A percentile compares a stretch with the other conserved stretches of the same genome.
phyloP scores from a whole-genome alignment of 2,329 filamentous ascomycete species.

The Nothopassalora personata region DNA sequence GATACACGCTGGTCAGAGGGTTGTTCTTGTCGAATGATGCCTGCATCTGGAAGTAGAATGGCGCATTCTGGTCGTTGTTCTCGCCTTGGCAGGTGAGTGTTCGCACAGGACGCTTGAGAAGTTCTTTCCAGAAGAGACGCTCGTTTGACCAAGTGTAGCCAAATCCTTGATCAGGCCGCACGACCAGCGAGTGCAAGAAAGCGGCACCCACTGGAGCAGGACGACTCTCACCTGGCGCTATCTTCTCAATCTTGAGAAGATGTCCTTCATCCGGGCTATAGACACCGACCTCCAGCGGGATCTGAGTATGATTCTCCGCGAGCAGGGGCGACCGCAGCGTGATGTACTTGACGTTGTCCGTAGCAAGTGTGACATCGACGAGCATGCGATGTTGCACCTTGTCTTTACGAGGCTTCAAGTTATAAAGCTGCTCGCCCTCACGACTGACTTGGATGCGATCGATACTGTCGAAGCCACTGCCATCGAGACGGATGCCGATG shows the following conservation, averaged over 20 bases:
- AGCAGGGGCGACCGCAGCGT: constrained; percentile 87
- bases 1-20: constrained; percentile 77
- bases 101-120: constrained; percentile 75
- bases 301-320: constrained; percentile 94
- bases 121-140: constrained; percentile 84
- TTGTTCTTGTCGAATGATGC: constrained; percentile 78
- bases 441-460: constrained; percentile 83
- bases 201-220: constrained; percentile 89
- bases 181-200: constrained; percentile 78
- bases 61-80: constrained; percentile 65
- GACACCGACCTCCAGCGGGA: constrained; percentile 87
- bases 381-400: constrained; percentile 81
- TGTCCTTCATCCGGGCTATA: constrained; percentile 83
- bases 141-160: constrained; percentile 94
- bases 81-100: constrained; percentile 88
- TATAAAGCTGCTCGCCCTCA: constrained; percentile 91
- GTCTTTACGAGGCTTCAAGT: constrained; percentile 79
- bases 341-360: constrained; percentile 96
- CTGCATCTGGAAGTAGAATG: constrained; percentile 96
- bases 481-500: constrained; percentile 79
- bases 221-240: constrained; percentile 81
- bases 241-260: constrained; percentile 95
- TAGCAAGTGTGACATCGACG: constrained; percentile 84
- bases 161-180: constrained; percentile 91
- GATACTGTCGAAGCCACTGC: constrained; percentile 87